Percentiles rank a stretch among this genome's conserved stretches.
Evolutionary conservation across 2,329 filamentous ascomycete genomes (phyloP).

Genomic region (Nemania abortiva): DNA sequence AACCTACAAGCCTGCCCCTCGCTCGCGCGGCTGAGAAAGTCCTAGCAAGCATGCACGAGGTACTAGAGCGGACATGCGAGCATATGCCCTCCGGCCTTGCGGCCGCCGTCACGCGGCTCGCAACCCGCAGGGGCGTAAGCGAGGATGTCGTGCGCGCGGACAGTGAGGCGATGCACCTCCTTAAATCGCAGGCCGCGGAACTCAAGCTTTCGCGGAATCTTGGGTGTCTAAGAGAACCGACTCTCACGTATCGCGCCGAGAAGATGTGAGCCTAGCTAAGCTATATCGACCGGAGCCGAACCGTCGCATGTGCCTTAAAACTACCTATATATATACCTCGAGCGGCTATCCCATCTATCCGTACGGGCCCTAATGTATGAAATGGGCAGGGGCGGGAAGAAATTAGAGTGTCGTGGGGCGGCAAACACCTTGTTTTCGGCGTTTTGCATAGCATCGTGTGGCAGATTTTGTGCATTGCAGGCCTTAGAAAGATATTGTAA

Average conservation of each 20-base stretch:
- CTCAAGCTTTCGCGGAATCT: constrained; percentile 84
- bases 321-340: neutral
- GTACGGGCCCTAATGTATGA: neutral
- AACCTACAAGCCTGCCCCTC: constrained; percentile 79
- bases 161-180: constrained; percentile 72
- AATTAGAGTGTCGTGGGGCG: neutral
- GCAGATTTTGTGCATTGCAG: neutral
- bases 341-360: neutral
- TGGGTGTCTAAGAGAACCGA: constrained; percentile 74
- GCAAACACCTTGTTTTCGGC: neutral
- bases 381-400: constrained; percentile 13
- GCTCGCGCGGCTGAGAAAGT: constrained; percentile 88
- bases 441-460: constrained; percentile 12
- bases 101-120: constrained; percentile 57
- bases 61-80: constrained; percentile 76
- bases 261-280: constrained; percentile 53
- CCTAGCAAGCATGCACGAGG: constrained; percentile 89
- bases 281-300: neutral
- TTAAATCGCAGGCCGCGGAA: constrained; percentile 87
- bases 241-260: constrained; percentile 71
- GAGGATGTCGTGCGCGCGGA: constrained; percentile 52
- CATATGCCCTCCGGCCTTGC: constrained; percentile 68
- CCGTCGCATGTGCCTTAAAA: neutral
- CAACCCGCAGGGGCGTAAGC: constrained; percentile 23
- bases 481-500: neutral